phyloP scores from a whole-genome alignment of 139 green algal species.

The Medakamo hakoo region DNA sequence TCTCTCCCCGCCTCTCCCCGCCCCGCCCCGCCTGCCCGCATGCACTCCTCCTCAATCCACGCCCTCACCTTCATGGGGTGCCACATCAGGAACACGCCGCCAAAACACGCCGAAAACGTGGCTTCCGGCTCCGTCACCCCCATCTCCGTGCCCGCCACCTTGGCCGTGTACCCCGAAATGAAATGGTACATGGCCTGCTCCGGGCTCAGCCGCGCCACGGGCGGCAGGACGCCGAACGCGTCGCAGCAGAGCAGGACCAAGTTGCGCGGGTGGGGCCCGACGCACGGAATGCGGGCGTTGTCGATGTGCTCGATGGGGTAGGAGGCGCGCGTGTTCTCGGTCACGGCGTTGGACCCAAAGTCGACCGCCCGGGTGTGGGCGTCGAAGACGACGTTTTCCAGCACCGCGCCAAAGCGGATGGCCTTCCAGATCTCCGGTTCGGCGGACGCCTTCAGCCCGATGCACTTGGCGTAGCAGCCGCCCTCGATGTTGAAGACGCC shows the following conservation, averaged over 20 bases:
- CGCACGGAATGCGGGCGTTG: conserved; percentile 81
- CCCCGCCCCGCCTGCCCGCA: too few species aligned
- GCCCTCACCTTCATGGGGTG: conserved; percentile 61
- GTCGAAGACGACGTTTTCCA: conserved; percentile 91
- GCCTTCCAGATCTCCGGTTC: conserved; percentile 86
- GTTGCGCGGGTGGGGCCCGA: conserved; percentile 74
- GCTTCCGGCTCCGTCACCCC: conserved; percentile 84
- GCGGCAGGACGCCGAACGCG: conserved; percentile 88
- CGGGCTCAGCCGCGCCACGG: conserved; percentile 57
- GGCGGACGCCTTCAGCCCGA: conserved; percentile 44
- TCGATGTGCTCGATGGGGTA: conserved; percentile 92
- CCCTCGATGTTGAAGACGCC: conserved; percentile 93
- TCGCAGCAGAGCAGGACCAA: conserved; percentile 78
- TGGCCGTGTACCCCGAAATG: conserved; percentile 90
- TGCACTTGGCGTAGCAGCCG: conserved; percentile 92
- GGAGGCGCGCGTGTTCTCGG: conserved; percentile 83
- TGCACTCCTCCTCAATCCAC: too few species aligned
- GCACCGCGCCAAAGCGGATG: conserved; percentile 71
- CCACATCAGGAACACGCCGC: conserved; percentile 64
- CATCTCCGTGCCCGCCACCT: conserved; percentile 88
- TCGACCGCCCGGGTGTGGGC: conserved; percentile 28
- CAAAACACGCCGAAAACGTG: conserved; percentile 79
- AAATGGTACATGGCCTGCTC: conserved; percentile 98
- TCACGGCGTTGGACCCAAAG: conserved; percentile 40
- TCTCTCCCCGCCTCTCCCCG: too few species aligned